Evolutionary conservation across 768 basidiomycete genomes (phyloP).

Genomic region (Amanita jacksonii): DNA sequence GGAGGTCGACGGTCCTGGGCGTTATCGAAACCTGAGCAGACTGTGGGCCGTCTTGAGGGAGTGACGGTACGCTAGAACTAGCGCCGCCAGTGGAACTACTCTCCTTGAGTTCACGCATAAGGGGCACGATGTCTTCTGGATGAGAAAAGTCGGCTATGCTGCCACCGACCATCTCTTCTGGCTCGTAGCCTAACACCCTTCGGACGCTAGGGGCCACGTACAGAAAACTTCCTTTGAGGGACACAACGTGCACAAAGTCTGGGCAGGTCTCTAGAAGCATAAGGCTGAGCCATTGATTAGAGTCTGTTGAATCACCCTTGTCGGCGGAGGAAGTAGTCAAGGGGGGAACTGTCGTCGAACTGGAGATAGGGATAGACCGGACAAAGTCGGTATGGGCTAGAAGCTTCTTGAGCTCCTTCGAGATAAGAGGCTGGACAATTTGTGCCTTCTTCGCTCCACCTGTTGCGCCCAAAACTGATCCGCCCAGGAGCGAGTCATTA

Average conservation of each 20-base stretch:
- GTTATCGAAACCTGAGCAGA: neutral
- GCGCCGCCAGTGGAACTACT: slow-evolving; percentile 25
- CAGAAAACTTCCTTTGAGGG: slow-evolving; percentile 85
- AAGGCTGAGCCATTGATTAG: slow-evolving; percentile 41
- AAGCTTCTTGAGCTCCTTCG: slow-evolving; percentile 42
- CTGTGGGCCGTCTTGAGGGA: neutral
- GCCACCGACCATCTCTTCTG: slow-evolving; percentile 74
- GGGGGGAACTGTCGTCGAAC: slow-evolving; percentile 25
- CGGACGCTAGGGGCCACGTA: slow-evolving; percentile 83
- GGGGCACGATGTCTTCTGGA: slow-evolving; percentile 80
- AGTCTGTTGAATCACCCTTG: slow-evolving; percentile 17
- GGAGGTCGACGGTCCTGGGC: slow-evolving; percentile 65
- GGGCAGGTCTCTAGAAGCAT: slow-evolving; percentile 52
- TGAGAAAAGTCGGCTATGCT: slow-evolving; percentile 78
- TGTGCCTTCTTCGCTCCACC: slow-evolving; percentile 23
- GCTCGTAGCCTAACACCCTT: slow-evolving; percentile 76
- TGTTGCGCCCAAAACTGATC: slow-evolving; percentile 4
- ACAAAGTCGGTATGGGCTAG: slow-evolving; percentile 39
- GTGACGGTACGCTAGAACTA: neutral
- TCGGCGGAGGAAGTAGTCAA: slow-evolving; percentile 13
- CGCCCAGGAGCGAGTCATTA: neutral
- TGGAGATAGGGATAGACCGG: slow-evolving; percentile 35
- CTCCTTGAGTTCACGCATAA: slow-evolving; percentile 89
- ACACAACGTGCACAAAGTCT: slow-evolving; percentile 87
- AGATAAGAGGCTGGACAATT: slow-evolving; percentile 29